Evolutionary conservation across 108 stramenopile species (phyloP).

Genomic region (Nitzschia sp.): DNA sequence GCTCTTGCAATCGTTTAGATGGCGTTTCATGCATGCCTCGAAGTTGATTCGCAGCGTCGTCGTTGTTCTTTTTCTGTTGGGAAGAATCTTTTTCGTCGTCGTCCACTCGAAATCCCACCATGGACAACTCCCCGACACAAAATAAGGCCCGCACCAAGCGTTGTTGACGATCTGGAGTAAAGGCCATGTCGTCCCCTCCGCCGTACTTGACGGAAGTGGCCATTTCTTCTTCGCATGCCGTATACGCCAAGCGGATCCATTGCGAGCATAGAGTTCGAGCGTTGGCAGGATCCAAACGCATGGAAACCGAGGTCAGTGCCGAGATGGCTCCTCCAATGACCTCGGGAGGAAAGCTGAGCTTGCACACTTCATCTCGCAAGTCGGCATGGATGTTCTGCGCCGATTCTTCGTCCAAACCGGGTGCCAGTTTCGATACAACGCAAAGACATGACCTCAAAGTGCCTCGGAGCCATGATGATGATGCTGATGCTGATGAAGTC

Average conservation of each 20-base stretch:
- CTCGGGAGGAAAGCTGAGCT: slow-evolving; percentile 52
- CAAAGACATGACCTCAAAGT: slow-evolving; percentile 46
- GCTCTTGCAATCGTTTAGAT: slow-evolving; percentile 42
- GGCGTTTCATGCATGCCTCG: slow-evolving; percentile 51
- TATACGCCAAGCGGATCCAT: slow-evolving; percentile 38
- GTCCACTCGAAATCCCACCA: slow-evolving; percentile 73
- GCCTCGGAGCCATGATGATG: slow-evolving; percentile 3
- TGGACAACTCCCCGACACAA: slow-evolving; percentile 63
- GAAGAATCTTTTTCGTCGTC: slow-evolving; percentile 23
- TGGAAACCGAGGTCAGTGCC: slow-evolving; percentile 37
- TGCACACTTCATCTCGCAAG: slow-evolving; percentile 35
- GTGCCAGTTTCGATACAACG: slow-evolving; percentile 58
- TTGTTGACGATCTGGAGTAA: slow-evolving; percentile 25
- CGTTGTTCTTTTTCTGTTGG: background rate
- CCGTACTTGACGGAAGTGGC: slow-evolving; percentile 26
- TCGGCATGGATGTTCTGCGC: slow-evolving; percentile 26
- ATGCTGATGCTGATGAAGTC: background rate
- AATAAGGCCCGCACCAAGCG: slow-evolving; percentile 53
- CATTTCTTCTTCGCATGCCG: slow-evolving; percentile 52
- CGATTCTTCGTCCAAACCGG: slow-evolving; percentile 35
- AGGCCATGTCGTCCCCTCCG: slow-evolving; percentile 4
- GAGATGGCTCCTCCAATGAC: slow-evolving; percentile 52
- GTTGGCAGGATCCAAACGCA: slow-evolving; percentile 10
- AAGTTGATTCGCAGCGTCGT: slow-evolving; percentile 17
- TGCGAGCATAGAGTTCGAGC: slow-evolving; percentile 33